Conservation (phyloP, 768 basidiomycete species). For the Kwoniella pini region DNA sequence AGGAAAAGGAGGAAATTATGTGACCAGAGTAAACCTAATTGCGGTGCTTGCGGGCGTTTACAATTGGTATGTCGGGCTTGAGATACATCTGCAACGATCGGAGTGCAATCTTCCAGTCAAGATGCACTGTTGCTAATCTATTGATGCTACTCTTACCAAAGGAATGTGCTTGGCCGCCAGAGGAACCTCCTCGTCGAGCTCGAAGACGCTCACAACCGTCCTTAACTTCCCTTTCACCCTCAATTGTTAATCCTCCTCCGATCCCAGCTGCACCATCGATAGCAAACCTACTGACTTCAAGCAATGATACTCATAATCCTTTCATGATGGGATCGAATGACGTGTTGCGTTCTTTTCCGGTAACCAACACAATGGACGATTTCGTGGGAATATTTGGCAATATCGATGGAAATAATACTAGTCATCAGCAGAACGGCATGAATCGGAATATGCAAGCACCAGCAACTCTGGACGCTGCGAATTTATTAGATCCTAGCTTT, state of each 20-base stretch:
- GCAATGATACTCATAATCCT: not conserved
- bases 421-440: too few species aligned
- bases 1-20: conserved; percentile 41
- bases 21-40: conserved; percentile 33
- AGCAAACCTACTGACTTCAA: not conserved
- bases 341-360: not conserved
- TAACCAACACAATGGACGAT: conserved; percentile 15
- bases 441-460: not conserved
- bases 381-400: conserved; percentile 18
- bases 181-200: conserved; percentile 2
- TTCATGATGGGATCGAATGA: not conserved
- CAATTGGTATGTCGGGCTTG: conserved; percentile 25
- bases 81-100: too few species aligned
- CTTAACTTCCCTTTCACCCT: not conserved
- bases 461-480: not conserved
- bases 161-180: conserved; percentile 17
- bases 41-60: conserved; percentile 36
- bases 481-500: not conserved
- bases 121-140: too few species aligned
- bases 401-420: not conserved
- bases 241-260: not conserved
- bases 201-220: conserved; percentile 1
- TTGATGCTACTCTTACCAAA: not conserved
- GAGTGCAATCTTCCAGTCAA: too few species aligned
- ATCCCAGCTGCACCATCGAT: conserved; percentile 1